Conservation (phyloP, 805 yeast genomes). For the Pichia eremophila region DNA sequence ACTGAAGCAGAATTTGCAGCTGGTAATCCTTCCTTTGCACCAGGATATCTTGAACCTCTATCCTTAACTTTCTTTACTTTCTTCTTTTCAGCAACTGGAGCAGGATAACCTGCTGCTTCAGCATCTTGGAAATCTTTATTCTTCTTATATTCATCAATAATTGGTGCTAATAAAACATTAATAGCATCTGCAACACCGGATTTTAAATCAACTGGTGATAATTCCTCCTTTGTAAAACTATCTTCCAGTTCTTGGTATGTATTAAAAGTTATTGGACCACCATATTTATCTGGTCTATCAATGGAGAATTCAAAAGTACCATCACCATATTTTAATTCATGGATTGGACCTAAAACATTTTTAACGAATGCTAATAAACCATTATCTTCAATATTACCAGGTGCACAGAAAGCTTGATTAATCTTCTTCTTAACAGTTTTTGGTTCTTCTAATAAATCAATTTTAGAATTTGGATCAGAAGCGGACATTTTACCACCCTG, state of each 20-base stretch:
- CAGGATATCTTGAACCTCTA: conserved; percentile 88
- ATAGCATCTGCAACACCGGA: conserved; percentile 84
- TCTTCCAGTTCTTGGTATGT: conserved; percentile 59
- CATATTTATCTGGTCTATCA: conserved; percentile 92
- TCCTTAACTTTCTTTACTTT: conserved; percentile 71
- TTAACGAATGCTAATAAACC: conserved; percentile 84
- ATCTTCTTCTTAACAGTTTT: conserved; percentile 83
- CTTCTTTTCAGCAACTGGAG: conserved; percentile 47
- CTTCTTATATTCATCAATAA: conserved; percentile 56
- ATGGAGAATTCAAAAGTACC: conserved; percentile 59
- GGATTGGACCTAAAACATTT: conserved; percentile 77
- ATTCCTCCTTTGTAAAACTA: conserved; percentile 63
- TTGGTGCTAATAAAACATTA: conserved; percentile 72
- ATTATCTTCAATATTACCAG: conserved; percentile 85
- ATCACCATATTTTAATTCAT: conserved; percentile 58
- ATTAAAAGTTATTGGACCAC: conserved; percentile 76
- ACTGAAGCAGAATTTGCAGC: conserved; percentile 21
- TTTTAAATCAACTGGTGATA: conserved; percentile 91
- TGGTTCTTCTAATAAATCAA: conserved; percentile 86
- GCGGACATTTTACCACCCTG: conserved; percentile 99
- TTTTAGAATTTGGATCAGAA: conserved; percentile 95
- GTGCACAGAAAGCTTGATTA: conserved; percentile 87
- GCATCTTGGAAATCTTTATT: conserved; percentile 70
- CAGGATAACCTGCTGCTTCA: conserved; percentile 76
- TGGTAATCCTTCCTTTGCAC: conserved; percentile 31